Base-by-base conservation (phyloP, 371 early-diverging fungal species). In the Phascolomyces articulosus region DNA sequence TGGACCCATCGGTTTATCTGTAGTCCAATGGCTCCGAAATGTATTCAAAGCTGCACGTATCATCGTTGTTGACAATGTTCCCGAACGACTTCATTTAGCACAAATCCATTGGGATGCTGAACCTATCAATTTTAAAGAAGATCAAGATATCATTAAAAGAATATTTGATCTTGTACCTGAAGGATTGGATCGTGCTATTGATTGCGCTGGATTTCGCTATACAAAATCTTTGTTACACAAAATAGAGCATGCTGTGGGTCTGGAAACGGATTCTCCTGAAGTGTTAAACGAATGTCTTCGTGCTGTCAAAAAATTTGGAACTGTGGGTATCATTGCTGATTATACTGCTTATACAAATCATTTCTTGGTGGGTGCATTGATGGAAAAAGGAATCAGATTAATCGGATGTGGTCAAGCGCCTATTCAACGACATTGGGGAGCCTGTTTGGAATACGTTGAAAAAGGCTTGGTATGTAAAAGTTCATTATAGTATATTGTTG, bases 241-340 rank as follows among this genome's bases (percentile, higher is more conserved):
- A 64, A 40, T 83, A 11, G 79, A 86, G 62, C 74, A 78, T 20
- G 78, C 82, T 26, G 55, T 86, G 11, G 82, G 83, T 4, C 49
- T 84, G 40, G 87, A 89, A 67, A 87, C 87, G 13, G 87, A 89
- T 64, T 71, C 84, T n/a, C 65, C 67, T 58, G 88, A 90, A 49
- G 69, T 75, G n/a, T 56, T 87, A 11, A 81, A 83, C 41, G 88
- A 89, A 60, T 70, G 67, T 68, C 67, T 89, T 28, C 71, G 77
- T 21, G 62, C 71, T 41, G 69, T 69, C 53, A 74, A 69, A 57
- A 87, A 85, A 71, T 80, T 78, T 63, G 87, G 87, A 11, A 82
- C 71, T 16, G 68, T 85, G 29, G 62, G 69, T 18, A 18, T 87
- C 11, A 83, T 87, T 72, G 86, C 76, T 18, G 87, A 83, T 49